These are phyloP conservation scores for Kondoa malvinella DNA, from an alignment of 768 basidiomycete species.

Conservation along the genomic window DNA sequence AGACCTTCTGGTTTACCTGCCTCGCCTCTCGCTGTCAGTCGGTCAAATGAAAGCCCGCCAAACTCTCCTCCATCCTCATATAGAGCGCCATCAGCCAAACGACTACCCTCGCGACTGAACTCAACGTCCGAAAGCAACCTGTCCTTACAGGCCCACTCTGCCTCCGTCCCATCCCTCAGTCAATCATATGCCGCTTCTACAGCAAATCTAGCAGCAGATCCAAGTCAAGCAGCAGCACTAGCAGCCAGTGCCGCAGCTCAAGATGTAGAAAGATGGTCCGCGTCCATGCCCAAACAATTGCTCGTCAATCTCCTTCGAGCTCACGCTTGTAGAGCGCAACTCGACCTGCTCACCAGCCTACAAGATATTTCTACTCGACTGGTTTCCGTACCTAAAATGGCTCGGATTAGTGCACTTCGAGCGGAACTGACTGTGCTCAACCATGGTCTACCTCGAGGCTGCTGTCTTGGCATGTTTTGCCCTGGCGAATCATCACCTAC, in stretches of 20 bases:
- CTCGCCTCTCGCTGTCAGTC: background rate
- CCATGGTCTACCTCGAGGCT: constrained; percentile 91
- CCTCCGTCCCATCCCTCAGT: background rate
- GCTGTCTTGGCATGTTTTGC: constrained; percentile 33
- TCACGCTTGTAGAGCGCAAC: constrained; percentile 25
- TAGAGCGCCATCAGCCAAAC: background rate
- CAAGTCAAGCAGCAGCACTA: too few relatives aligned
- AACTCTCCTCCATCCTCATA: background rate
- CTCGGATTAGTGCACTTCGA: constrained; percentile 84
- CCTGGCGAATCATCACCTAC: constrained; percentile 7
- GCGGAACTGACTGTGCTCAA: constrained; percentile 91
- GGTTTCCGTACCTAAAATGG: constrained; percentile 77
- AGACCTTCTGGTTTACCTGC: background rate
- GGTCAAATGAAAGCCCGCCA: background rate
- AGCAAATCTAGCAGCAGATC: background rate
- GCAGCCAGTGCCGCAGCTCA: constrained; percentile 7
- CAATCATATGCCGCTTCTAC: background rate
- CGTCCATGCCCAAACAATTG: background rate
- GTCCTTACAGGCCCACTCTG: background rate
- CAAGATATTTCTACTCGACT: constrained; percentile 86
- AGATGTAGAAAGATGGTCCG: background rate
- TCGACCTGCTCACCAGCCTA: constrained; percentile 40
- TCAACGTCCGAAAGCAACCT: background rate
- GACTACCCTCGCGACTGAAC: background rate
- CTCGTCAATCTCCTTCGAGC: constrained; percentile 19